Evolutionary conservation across 1,284 basidiomycete genomes (phyloP).

Genomic region (Rhizopogon parksii): DNA sequence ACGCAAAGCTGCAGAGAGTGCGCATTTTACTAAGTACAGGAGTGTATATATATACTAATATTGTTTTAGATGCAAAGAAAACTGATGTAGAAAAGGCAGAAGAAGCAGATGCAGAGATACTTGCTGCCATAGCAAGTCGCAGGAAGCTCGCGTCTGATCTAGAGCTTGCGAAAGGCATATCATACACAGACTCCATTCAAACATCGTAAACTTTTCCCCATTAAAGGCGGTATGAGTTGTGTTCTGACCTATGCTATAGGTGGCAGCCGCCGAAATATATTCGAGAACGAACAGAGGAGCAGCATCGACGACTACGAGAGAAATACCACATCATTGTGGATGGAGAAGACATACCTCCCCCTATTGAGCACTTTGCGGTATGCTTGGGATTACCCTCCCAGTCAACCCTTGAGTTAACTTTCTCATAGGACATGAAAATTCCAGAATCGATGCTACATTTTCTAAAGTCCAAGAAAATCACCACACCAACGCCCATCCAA

Average conservation of each 20-base stretch:
- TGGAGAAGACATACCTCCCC: conserved; percentile 89
- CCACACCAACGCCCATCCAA: conserved; percentile 90
- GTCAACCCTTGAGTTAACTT: conserved; percentile 4
- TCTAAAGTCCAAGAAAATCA: conserved; percentile 81
- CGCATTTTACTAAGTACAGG: conserved; percentile 15
- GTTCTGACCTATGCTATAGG: conserved; percentile 33
- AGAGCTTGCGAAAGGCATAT: conserved; percentile 90
- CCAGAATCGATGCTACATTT: conserved; percentile 79
- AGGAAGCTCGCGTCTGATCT: conserved; percentile 88
- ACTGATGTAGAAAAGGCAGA: conserved; percentile 76
- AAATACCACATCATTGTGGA: conserved; percentile 91
- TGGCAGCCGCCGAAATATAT: conserved; percentile 89
- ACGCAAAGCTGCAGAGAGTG: conserved; percentile 75
- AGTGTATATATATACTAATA: conserved; percentile 7
- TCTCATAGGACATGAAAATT: conserved; percentile 90
- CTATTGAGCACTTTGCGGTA: conserved; percentile 86
- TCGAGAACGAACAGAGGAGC: conserved; percentile 58
- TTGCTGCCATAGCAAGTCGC: conserved; percentile 86
- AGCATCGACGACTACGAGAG: conserved; percentile 74
- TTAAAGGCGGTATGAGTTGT: neutral
- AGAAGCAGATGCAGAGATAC: conserved; percentile 85
- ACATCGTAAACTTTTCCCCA: conserved; percentile 54
- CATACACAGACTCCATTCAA: conserved; percentile 82
- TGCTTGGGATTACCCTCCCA: conserved; percentile 19
- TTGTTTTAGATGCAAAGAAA: conserved; percentile 71